These are phyloP conservation scores for Aspergillus glaucus DNA, from an alignment of 2,329 filamentous ascomycete species.

Conservation along the genomic window DNA sequence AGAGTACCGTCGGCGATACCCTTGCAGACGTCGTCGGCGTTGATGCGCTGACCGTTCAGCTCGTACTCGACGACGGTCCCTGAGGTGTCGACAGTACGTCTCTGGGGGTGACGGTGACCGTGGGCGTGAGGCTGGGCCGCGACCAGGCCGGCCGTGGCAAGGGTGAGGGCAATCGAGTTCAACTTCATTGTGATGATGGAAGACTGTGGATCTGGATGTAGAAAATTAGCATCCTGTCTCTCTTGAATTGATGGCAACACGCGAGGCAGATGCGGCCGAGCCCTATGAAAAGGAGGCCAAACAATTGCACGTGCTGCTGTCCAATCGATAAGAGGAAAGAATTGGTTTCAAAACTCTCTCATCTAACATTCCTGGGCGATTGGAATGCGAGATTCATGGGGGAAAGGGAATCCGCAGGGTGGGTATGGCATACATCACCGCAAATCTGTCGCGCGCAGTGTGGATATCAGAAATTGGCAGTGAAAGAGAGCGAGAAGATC, in stretches of 20 bases:
- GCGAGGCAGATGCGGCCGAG: neutral
- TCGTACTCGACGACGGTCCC: slow-evolving; percentile 66
- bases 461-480: slow-evolving; percentile 20
- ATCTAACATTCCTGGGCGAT: neutral
- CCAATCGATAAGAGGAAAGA: too few relatives aligned
- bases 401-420: neutral
- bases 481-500: slow-evolving; percentile 10
- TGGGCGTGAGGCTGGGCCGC: slow-evolving; percentile 38
- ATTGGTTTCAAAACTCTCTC: too few relatives aligned
- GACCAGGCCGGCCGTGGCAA: slow-evolving; percentile 39
- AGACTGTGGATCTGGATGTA: neutral
- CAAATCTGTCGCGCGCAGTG: slow-evolving; percentile 22
- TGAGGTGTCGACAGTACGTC: slow-evolving; percentile 44
- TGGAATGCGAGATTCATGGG: neutral
- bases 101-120: slow-evolving; percentile 37
- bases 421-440: slow-evolving; percentile 25
- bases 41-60: slow-evolving; percentile 50
- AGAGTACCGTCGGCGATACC: slow-evolving; percentile 64
- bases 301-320: too few relatives aligned
- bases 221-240: neutral
- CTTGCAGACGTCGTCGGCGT: slow-evolving; percentile 55
- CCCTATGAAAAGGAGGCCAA: too few relatives aligned
- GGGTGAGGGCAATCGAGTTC: slow-evolving; percentile 31
- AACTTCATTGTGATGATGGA: slow-evolving; percentile 32
- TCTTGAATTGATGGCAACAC: neutral